Evolutionary conservation across 345 rosid species (phyloP).

Genomic region (Firmiana major): DNA sequence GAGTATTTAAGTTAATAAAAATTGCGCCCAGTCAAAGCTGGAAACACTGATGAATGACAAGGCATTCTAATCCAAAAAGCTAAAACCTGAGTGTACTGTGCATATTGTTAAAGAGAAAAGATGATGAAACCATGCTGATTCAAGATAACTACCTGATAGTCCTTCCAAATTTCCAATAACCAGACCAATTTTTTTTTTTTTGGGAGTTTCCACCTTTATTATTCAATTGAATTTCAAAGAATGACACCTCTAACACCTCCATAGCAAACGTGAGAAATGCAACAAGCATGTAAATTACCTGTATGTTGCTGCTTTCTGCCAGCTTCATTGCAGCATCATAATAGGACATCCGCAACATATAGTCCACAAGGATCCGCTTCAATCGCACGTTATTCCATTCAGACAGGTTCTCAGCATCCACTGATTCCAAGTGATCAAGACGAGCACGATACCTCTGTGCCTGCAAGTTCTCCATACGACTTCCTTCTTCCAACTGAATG

Average conservation of each 20-base stretch:
- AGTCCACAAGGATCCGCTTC: constrained; percentile 88
- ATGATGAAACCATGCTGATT: not conserved
- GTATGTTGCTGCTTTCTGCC: constrained; percentile 69
- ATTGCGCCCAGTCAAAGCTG: not conserved
- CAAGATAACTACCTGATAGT: not conserved
- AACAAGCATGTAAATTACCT: constrained; percentile 35
- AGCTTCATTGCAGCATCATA: constrained; percentile 73
- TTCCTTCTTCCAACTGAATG: constrained; percentile 81
- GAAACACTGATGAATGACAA: not conserved
- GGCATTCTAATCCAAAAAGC: not conserved
- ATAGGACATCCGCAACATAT: constrained; percentile 90
- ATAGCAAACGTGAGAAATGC: not conserved
- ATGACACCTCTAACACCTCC: not conserved
- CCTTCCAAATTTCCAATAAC: not conserved
- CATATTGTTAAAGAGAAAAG: not conserved
- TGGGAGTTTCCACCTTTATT: not conserved
- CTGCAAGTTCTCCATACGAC: constrained; percentile 65
- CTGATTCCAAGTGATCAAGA: constrained; percentile 82
- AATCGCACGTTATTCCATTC: constrained; percentile 72
- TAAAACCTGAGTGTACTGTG: too few species aligned
- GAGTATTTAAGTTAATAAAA: not conserved
- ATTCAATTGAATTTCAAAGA: not conserved
- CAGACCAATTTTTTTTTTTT: not conserved
- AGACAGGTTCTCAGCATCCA: constrained; percentile 52
- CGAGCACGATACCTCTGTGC: constrained; percentile 89